These are phyloP conservation scores for Tolypocladium album DNA, from an alignment of 2,329 filamentous ascomycete species.

Conservation along the genomic window DNA sequence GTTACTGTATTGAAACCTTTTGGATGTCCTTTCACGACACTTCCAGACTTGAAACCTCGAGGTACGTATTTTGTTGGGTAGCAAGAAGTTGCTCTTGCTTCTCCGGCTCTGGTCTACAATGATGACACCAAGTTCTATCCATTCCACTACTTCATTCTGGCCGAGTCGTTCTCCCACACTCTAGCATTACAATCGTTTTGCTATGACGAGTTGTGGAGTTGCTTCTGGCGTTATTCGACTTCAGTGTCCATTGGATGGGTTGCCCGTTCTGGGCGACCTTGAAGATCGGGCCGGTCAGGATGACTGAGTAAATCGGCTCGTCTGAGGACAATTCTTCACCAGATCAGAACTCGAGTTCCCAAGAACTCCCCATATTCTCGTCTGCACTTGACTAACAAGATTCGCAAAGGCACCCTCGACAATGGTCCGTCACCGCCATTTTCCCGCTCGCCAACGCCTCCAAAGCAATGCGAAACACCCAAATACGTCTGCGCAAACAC, in stretches of 20 bases:
- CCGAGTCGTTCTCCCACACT: conserved; percentile 68
- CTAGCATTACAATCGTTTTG: conserved; percentile 30
- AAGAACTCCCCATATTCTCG: background rate
- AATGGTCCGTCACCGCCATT: background rate
- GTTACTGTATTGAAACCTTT: background rate
- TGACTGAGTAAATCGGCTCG: conserved; percentile 62
- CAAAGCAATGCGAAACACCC: background rate
- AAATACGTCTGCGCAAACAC: background rate
- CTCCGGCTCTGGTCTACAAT: conserved; percentile 8
- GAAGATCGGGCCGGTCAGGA: conserved; percentile 42
- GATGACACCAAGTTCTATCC: conserved; percentile 54
- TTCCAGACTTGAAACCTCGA: background rate
- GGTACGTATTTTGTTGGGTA: conserved; percentile 10
- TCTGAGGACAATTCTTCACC: conserved; percentile 27
- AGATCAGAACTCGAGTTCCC: background rate
- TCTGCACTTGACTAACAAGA: background rate
- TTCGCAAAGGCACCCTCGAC: background rate
- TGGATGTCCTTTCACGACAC: background rate
- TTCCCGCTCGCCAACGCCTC: background rate
- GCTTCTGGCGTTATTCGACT: conserved; percentile 47
- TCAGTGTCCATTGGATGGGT: conserved; percentile 35
- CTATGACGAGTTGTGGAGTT: conserved; percentile 72
- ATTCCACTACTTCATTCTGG: conserved; percentile 59
- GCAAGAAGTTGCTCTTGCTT: no score
- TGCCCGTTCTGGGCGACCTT: conserved; percentile 44